phyloP scores from a whole-genome alignment of 164 flowering plant species.

The Annona cherimola region DNA sequence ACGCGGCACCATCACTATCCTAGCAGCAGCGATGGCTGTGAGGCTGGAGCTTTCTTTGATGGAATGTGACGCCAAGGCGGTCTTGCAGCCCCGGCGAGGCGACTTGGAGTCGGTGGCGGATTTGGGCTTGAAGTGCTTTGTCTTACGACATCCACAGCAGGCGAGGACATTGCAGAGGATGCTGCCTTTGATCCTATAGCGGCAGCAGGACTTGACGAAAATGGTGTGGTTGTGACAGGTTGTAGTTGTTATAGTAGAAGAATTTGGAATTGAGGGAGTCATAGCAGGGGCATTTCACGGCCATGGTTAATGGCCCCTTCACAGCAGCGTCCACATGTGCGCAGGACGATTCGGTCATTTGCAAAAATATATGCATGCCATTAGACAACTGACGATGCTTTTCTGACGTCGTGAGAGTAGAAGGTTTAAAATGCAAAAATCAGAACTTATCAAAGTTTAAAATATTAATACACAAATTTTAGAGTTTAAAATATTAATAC shows the following conservation, averaged over 20 bases:
- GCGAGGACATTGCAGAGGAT: slow-evolving; percentile 82
- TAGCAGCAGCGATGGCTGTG: slow-evolving; percentile 22
- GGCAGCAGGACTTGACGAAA: slow-evolving; percentile 74
- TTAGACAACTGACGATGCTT: too few species aligned
- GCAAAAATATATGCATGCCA: too few species aligned
- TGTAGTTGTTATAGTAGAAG: slow-evolving; percentile 87
- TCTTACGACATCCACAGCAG: slow-evolving; percentile 76
- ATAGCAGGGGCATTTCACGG: slow-evolving; percentile 73
- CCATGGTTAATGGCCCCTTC: too few species aligned
- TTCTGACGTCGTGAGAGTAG: too few species aligned
- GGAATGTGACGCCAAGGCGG: slow-evolving; percentile 28
- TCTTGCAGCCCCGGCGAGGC: background rate
- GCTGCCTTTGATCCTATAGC: slow-evolving; percentile 90
- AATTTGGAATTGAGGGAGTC: slow-evolving; percentile 75
- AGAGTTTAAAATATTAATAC: too few species aligned
- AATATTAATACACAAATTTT: too few species aligned
- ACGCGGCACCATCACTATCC: slow-evolving; percentile 8
- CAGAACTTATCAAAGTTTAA: too few species aligned
- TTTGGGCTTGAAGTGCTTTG: slow-evolving; percentile 26
- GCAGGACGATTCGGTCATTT: too few species aligned
- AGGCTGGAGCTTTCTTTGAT: slow-evolving; percentile 37
- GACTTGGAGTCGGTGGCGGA: background rate
- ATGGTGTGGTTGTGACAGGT: slow-evolving; percentile 85
- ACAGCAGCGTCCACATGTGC: too few species aligned
- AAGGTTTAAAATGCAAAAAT: too few species aligned